Base-by-base conservation (phyloP, 768 basidiomycete genomes). In the Mycena galopus region DNA sequence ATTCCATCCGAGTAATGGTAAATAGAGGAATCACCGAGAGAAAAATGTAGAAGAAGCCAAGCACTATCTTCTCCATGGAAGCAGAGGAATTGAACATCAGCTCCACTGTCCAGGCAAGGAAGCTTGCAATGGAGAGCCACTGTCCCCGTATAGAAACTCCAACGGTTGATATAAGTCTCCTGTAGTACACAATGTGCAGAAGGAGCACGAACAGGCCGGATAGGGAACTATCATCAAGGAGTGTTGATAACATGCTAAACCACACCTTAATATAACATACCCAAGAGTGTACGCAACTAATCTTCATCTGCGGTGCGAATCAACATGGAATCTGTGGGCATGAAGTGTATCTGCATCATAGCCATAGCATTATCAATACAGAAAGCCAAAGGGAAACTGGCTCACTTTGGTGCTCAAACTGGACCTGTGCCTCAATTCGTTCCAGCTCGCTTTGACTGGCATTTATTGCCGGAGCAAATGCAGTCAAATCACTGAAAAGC, bases 401-500 rank as follows among this genome's bases (percentile, higher is more conserved):
- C 63, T 53, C 63, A 64, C 63, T 62, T 64, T 64, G 63, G 50
- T 64, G 23, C 51, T 64, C 63, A 64, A 64, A 64, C 63, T 53
- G 50, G 63, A 64, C 63, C 50, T 64, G 63, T 53, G 50, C 63
- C 50, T 64, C 33, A 33, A 64, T 64, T 64, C 51, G 47, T 53
- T 64, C 63, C 50, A 64, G 63, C 37, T 64, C 63, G 50, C 50
- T 64, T 32, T 64, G 63, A 37, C 63, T 64, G 50, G 63, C 63
- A 53, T 64, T 64, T 64, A 64, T 64, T 55, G 50, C 10, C 37
- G 63, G 63, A 64, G 63, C 50, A 64, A 64, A 64, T 64, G 63
- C 63, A 64, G 63, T 37, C 63, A 64, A 64, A 64, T 64, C 63
- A 50, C 63, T 64, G 63, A 64, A 53, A 64, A 64, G 63, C 63